Evolutionary conservation across 2,329 filamentous ascomycete species (phyloP).

Genomic region (Sporothrix phasma): DNA sequence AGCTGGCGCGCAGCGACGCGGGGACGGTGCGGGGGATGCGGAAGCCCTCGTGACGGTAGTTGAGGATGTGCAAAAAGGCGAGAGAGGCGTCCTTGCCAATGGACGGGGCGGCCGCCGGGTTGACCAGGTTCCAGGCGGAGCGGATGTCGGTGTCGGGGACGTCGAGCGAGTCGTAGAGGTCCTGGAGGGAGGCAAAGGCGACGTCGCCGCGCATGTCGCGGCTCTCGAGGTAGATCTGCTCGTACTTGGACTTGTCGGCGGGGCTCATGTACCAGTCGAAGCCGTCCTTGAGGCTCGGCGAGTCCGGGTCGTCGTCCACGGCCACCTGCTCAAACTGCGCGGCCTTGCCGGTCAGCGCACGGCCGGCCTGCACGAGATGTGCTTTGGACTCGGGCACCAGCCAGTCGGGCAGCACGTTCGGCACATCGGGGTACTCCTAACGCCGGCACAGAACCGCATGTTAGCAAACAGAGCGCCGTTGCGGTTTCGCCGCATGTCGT

Average conservation of each 20-base stretch:
- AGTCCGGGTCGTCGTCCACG: slow-evolving; percentile 60
- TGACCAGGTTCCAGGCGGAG: slow-evolving; percentile 94
- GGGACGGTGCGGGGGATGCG: slow-evolving; percentile 88
- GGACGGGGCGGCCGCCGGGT: slow-evolving; percentile 69
- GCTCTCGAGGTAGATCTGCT: slow-evolving; percentile 92
- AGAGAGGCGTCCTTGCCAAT: slow-evolving; percentile 94
- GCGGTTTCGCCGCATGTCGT: no score
- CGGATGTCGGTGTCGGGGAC: slow-evolving; percentile 70
- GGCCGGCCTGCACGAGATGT: slow-evolving; percentile 74
- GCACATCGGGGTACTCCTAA: slow-evolving; percentile 93
- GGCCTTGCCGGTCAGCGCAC: slow-evolving; percentile 69
- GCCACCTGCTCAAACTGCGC: slow-evolving; percentile 78
- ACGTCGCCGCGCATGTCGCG: slow-evolving; percentile 79
- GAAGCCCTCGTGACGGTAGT: slow-evolving; percentile 89
- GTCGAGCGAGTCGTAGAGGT: slow-evolving; percentile 74
- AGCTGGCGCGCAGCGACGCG: slow-evolving; percentile 78
- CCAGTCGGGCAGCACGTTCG: slow-evolving; percentile 79
- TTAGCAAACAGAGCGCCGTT: no score
- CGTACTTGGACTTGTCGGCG: slow-evolving; percentile 82
- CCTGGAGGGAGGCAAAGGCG: slow-evolving; percentile 65
- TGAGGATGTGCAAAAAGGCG: slow-evolving; percentile 93
- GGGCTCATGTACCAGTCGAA: slow-evolving; percentile 99
- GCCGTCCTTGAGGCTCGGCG: slow-evolving; percentile 78
- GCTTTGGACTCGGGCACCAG: slow-evolving; percentile 92
- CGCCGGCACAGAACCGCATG: background rate